A percentile compares a stretch with the other conserved stretches of the same genome.
These are phyloP conservation scores for Cytospora paraplurivora DNA, from an alignment of 2,329 filamentous ascomycete genomes.

Conservation along the genomic window DNA sequence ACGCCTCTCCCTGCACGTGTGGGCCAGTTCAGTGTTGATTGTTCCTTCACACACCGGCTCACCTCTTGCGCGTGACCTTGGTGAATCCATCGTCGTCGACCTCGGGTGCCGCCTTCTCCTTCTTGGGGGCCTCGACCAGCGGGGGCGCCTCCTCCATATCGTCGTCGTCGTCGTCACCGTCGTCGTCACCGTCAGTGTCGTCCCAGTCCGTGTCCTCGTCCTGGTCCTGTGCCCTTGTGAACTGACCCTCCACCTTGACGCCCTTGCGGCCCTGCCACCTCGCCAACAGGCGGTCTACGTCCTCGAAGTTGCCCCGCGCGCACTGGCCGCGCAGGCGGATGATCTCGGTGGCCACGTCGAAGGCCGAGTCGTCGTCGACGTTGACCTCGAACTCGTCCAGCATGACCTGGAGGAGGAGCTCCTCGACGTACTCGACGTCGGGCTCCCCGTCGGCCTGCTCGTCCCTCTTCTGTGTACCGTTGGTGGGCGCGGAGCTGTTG, in stretches of 20 bases:
- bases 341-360: constrained; percentile 72
- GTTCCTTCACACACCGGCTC: constrained; percentile 39
- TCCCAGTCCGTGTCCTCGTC: constrained; percentile 65
- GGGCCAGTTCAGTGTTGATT: neutral
- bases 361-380: constrained; percentile 85
- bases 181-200: constrained; percentile 53
- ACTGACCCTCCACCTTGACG: constrained; percentile 56
- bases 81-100: constrained; percentile 83
- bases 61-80: constrained; percentile 71
- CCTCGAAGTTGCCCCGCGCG: constrained; percentile 65
- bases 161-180: constrained; percentile 59
- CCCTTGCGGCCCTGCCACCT: constrained; percentile 65
- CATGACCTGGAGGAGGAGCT: constrained; percentile 86
- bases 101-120: constrained; percentile 68
- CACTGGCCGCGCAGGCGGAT: constrained; percentile 67
- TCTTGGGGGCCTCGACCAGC: constrained; percentile 54
- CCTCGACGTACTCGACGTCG: constrained; percentile 79
- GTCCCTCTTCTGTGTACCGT: constrained; percentile 6
- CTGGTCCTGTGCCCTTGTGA: constrained; percentile 56
- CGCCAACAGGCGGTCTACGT: constrained; percentile 63
- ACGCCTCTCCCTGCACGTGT: neutral
- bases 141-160: constrained; percentile 70
- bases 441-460: constrained; percentile 48
- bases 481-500: constrained; percentile 18
- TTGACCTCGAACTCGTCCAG: constrained; percentile 93